A percentile compares a stretch with the other conserved stretches of the same genome.
Evolutionary conservation across 2,329 filamentous ascomycete genomes (phyloP).

Genomic region (Ceratocystis lukuohia): DNA sequence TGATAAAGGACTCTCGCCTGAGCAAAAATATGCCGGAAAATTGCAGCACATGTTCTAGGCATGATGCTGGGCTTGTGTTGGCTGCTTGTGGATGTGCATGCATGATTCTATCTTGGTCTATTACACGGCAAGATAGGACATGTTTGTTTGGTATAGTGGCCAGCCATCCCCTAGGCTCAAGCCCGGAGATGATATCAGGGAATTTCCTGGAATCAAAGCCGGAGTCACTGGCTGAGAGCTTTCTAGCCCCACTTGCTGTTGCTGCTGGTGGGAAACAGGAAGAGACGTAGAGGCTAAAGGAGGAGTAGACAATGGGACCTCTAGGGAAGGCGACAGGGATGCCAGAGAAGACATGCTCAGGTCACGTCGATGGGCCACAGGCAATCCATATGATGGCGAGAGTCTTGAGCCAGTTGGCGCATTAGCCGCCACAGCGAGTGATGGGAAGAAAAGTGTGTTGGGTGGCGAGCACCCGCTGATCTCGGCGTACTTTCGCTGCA

Average conservation of each 20-base stretch:
- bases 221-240: background rate
- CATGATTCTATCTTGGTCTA: background rate
- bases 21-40: no score
- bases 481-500: slow-evolving; percentile 3
- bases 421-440: background rate
- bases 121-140: background rate
- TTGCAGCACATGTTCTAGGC: no score
- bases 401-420: background rate
- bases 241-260: background rate
- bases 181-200: background rate
- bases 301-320: background rate
- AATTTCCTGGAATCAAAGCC: background rate
- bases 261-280: background rate
- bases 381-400: background rate
- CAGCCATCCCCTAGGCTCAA: background rate
- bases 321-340: background rate
- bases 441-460: slow-evolving; percentile 3
- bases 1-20: no score
- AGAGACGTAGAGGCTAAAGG: background rate
- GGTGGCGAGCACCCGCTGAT: background rate
- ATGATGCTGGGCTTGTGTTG: no score
- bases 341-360: background rate
- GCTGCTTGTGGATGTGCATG: no score
- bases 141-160: background rate
- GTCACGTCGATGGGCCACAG: background rate